Conservation (phyloP, 2,329 filamentous ascomycete genomes). For the Scytalidium lignicola region DNA sequence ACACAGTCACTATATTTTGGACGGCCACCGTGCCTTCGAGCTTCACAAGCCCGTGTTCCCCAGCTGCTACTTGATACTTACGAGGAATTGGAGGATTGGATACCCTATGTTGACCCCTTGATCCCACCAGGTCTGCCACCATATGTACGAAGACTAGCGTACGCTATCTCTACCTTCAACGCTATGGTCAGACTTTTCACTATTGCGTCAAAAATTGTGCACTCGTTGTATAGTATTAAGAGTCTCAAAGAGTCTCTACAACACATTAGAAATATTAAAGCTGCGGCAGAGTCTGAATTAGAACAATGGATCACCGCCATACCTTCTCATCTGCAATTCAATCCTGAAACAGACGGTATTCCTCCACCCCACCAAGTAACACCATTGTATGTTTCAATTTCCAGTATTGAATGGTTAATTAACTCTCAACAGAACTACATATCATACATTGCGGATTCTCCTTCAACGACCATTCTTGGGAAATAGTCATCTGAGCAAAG, state of each 20-base stretch:
- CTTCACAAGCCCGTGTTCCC: slow-evolving; percentile 19
- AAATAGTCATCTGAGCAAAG: slow-evolving; percentile 24
- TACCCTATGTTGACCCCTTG: slow-evolving; percentile 1
- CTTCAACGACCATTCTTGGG: slow-evolving; percentile 39
- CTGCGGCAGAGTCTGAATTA: slow-evolving; percentile 2
- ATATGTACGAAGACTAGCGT: slow-evolving; percentile 2
- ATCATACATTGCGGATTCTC: slow-evolving; percentile 37
- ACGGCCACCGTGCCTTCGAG: slow-evolving; percentile 19
- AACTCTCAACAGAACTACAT: slow-evolving; percentile 20
- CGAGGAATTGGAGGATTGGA: slow-evolving; percentile 20
- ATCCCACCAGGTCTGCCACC: not conserved
- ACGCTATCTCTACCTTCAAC: slow-evolving; percentile 31
- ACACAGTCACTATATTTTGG: slow-evolving; percentile 27
- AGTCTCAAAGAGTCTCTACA: slow-evolving; percentile 32
- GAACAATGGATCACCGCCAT: slow-evolving; percentile 3
- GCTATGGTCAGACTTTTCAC: slow-evolving; percentile 29
- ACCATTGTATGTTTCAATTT: slow-evolving; percentile 9
- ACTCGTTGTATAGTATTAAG: slow-evolving; percentile 28
- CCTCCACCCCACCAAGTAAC: slow-evolving; percentile 14
- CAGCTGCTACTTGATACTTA: slow-evolving; percentile 18
- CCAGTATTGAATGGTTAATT: slow-evolving; percentile 14
- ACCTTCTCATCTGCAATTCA: slow-evolving; percentile 3
- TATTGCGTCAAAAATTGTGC: slow-evolving; percentile 33
- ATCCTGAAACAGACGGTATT: slow-evolving; percentile 1
- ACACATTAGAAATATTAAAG: slow-evolving; percentile 25